These are phyloP conservation scores for Phytophthora pinifolia DNA, from an alignment of 352 stramenopile species.

Conservation along the genomic window DNA sequence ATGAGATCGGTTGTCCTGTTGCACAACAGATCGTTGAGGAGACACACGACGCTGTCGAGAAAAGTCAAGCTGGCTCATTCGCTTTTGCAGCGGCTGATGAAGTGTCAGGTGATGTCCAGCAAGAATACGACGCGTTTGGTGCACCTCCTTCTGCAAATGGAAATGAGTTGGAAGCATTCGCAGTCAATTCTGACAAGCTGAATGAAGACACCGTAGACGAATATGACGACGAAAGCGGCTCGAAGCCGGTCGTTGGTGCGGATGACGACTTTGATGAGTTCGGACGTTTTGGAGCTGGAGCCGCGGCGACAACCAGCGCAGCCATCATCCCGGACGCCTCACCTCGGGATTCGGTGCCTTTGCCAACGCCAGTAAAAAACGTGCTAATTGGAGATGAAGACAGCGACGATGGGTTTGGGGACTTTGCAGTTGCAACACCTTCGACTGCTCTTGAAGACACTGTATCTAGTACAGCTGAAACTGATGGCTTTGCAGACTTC, in stretches of 20 bases:
- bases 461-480: background rate
- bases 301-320: background rate
- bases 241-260: background rate
- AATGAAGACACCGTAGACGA: slow-evolving; percentile 1
- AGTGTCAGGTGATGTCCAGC: background rate
- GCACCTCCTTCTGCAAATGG: background rate
- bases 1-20: slow-evolving; percentile 3
- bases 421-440: slow-evolving; percentile 17
- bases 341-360: slow-evolving; percentile 15
- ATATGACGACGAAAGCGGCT: background rate
- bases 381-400: slow-evolving; percentile 15
- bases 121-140: slow-evolving; percentile 8
- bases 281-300: slow-evolving; percentile 18
- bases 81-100: background rate
- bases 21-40: slow-evolving; percentile 4
- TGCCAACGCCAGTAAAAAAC: slow-evolving; percentile 8
- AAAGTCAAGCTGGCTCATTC: background rate
- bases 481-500: slow-evolving; percentile 49
- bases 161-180: background rate
- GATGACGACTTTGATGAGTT: slow-evolving; percentile 50
- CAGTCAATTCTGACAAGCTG: background rate
- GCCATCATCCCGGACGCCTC: slow-evolving; percentile 9
- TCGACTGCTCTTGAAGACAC: slow-evolving; percentile 1
- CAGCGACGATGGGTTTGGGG: slow-evolving; percentile 11
- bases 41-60: slow-evolving; percentile 3